Evolutionary conservation across 2,329 filamentous ascomycete species (phyloP), one percentile per base, ranked within the genome.

Genomic region (Pseudocercospora eumusae): DNA sequence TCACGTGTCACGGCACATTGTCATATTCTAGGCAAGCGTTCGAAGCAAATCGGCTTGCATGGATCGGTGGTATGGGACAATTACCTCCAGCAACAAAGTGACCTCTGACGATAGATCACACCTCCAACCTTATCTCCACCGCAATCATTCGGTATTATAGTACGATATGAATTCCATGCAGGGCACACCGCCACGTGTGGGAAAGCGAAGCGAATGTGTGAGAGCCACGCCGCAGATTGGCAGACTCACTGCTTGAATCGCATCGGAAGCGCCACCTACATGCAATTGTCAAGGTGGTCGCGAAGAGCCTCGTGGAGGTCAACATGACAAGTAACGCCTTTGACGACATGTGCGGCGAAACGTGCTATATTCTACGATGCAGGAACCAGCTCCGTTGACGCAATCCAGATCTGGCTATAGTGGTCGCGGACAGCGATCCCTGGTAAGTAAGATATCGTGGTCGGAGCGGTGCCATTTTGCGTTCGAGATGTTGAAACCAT

Each of bases 401-500:
- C 20, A 11, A 50, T 50, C 23, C 47, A 9, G 23, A 27, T 25
- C 47, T 25, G 15, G 23, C 23, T 50, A 27, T 27, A 27, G 20
- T 18, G 11, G 4, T n/a, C 25, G 47, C 25, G 11, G 47, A 31
- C 47, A 52, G 25, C 25, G 25, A 18, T 52, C 7, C 47, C 47
- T 18, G 23, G 25, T 40, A n/a, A 40, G 15, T n/a, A n/a, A 1
- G 3, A 9, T 15, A 10, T n/a, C 25, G 47, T 52, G 47, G 25
- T 31, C 31, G 47, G 13, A 27, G 21, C 47, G 47, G 21, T 52
- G 47, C 47, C 21, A 27, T n/a, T 27, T 25, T 52, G 25, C 11
- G 47, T 52, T 52, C 47, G 36, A 28, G 47, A 25, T 28, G 9
- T 28, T 31, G 47, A 52, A 52, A 52, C 15, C 8, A 52, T 28